Conservation (phyloP, 129 eudicot genomes). For the Pseudognaphalium luteoalbum region DNA sequence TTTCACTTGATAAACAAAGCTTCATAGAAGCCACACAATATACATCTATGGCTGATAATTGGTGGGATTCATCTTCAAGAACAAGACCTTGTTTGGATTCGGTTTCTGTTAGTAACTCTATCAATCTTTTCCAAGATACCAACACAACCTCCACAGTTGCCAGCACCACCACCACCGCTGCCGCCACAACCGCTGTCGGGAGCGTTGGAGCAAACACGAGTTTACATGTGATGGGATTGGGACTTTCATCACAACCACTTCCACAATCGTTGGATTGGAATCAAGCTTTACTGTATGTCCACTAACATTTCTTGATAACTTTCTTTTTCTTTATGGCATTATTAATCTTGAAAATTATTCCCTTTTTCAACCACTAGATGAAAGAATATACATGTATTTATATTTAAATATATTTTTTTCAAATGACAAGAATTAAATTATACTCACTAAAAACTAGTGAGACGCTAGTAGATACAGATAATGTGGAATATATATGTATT, state of each 20-base stretch:
- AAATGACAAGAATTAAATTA: not conserved
- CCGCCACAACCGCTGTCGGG: slow-evolving; percentile 17
- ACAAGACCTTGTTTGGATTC: slow-evolving; percentile 49
- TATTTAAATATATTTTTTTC: not conserved
- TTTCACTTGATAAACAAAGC: slow-evolving; percentile 31
- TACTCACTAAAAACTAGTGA: too few species aligned
- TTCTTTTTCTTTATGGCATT: slow-evolving; percentile 20
- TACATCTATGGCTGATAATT: slow-evolving; percentile 55
- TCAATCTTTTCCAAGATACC: slow-evolving; percentile 42
- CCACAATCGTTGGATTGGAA: slow-evolving; percentile 71
- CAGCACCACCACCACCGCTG: slow-evolving; percentile 2
- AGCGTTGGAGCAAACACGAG: slow-evolving; percentile 27
- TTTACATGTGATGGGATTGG: slow-evolving; percentile 72
- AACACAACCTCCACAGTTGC: not conserved
- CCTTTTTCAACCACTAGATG: slow-evolving; percentile 18
- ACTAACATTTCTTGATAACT: slow-evolving; percentile 30
- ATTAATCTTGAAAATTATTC: slow-evolving; percentile 15
- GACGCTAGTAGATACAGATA: not conserved
- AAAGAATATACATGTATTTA: slow-evolving; percentile 15
- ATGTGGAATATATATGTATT: not conserved
- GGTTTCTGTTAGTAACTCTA: slow-evolving; percentile 36
- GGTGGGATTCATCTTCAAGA: slow-evolving; percentile 75
- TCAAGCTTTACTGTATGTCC: slow-evolving; percentile 66
- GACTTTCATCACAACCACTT: slow-evolving; percentile 62
- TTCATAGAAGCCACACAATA: not conserved